These are phyloP conservation scores for Auriscalpium microsporum DNA, from an alignment of 768 basidiomycete genomes.

Conservation along the genomic window DNA sequence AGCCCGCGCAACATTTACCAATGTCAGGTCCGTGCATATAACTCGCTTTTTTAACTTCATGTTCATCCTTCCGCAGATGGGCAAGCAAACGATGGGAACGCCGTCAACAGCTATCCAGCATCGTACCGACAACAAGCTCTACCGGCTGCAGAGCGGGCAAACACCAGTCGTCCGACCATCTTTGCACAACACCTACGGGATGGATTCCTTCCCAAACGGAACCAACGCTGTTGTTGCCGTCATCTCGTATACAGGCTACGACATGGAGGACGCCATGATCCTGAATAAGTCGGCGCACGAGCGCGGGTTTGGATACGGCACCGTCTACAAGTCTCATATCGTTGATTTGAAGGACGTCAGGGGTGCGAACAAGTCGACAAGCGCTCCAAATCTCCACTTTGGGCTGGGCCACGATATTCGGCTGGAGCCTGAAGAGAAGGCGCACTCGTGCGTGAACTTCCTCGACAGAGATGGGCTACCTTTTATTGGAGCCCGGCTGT, in stretches of 20 bases:
- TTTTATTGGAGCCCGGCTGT: constrained; percentile 57
- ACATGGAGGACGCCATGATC: constrained; percentile 99
- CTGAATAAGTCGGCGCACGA: constrained; percentile 98
- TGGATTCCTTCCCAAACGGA: constrained; percentile 98
- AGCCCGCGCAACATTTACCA: constrained; percentile 90
- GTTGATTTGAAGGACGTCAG: constrained; percentile 80
- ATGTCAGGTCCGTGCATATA: constrained; percentile 56
- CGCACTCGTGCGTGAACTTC: constrained; percentile 38
- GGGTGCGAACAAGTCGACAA: constrained; percentile 50
- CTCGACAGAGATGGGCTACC: constrained; percentile 85
- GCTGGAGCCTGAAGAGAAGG: constrained; percentile 37
- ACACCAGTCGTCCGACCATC: constrained; percentile 89
- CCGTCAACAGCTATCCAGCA: constrained; percentile 87
- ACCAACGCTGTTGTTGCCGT: constrained; percentile 99
- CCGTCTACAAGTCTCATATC: constrained; percentile 90
- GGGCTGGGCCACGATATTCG: constrained; percentile 74
- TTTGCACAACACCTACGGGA: constrained; percentile 89
- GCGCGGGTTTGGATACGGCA: constrained; percentile 94
- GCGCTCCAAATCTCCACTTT: constrained; percentile 76
- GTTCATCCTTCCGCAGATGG: constrained; percentile 61
- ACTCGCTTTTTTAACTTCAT: neutral
- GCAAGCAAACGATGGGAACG: constrained; percentile 99
- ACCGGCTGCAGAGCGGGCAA: constrained; percentile 91
- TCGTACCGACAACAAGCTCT: constrained; percentile 97
- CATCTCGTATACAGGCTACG: constrained; percentile 99